Percentiles rank a stretch among this genome's conserved stretches.
phyloP scores from a whole-genome alignment of 768 basidiomycete genomes.

The Pleurotus pulmonarius region DNA sequence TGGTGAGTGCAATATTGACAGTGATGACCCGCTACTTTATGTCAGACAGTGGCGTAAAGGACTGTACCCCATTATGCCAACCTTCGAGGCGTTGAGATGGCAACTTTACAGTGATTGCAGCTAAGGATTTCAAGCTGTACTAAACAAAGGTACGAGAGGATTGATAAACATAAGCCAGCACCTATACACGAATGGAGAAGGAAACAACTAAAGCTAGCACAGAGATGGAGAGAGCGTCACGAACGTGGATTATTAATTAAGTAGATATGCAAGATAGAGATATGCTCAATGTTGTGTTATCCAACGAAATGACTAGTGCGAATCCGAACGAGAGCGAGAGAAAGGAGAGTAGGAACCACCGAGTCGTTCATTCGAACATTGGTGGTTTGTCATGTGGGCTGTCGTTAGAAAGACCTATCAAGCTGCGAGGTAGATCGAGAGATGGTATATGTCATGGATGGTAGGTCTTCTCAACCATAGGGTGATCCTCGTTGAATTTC shows the following conservation, averaged over 20 bases:
- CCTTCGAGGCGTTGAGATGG: too few relatives aligned
- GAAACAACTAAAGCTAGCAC: not conserved
- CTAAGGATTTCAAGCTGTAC: too few relatives aligned
- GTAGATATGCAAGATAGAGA: slow-evolving; percentile 8
- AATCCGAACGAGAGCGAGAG: not conserved
- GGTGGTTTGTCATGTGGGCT: not conserved
- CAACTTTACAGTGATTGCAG: too few relatives aligned
- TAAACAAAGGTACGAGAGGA: too few relatives aligned
- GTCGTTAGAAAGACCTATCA: too few relatives aligned
- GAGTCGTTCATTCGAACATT: too few relatives aligned
- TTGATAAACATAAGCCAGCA: slow-evolving; percentile 3
- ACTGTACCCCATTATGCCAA: too few relatives aligned
- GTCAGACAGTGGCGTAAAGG: too few relatives aligned
- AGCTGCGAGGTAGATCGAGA: not conserved
- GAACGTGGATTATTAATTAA: slow-evolving; percentile 5
- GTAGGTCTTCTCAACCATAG: slow-evolving; percentile 5
- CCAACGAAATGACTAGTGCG: not conserved
- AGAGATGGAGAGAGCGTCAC: slow-evolving; percentile 2
- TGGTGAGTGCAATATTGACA: too few relatives aligned
- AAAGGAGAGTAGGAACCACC: not conserved
- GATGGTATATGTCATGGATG: not conserved
- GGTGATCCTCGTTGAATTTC: slow-evolving; percentile 7
- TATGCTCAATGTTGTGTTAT: slow-evolving; percentile 2
- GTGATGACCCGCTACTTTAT: too few relatives aligned
- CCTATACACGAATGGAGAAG: slow-evolving; percentile 1